phyloP scores from a whole-genome alignment of 2,329 filamentous ascomycete genomes.

The Penicillium sp. region DNA sequence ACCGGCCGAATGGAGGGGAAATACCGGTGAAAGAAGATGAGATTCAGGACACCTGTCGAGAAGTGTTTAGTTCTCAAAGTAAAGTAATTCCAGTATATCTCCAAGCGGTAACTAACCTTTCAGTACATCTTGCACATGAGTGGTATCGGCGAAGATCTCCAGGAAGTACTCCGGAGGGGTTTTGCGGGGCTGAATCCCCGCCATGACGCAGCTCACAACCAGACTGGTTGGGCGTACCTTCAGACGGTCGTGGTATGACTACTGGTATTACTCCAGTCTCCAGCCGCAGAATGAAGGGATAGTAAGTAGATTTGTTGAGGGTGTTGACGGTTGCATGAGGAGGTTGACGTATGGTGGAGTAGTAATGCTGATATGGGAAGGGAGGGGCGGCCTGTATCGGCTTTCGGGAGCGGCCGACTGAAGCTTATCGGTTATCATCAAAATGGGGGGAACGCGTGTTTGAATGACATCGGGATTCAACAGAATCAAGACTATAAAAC shows the following conservation, averaged over 20 bases:
- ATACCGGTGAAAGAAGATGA: slow-evolving; percentile 98
- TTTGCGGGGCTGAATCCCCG: slow-evolving; percentile 59
- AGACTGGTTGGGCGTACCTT: slow-evolving; percentile 1
- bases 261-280: neutral
- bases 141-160: slow-evolving; percentile 87
- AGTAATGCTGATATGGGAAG: slow-evolving; percentile 10
- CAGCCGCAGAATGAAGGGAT: neutral
- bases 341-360: slow-evolving; percentile 11
- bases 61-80: neutral
- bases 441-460: slow-evolving; percentile 2
- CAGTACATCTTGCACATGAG: slow-evolving; percentile 84
- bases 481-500: neutral
- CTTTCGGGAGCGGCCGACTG: slow-evolving; percentile 17
- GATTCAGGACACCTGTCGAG: slow-evolving; percentile 75
- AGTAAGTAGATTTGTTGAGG: neutral
- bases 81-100: too few species aligned
- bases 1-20: slow-evolving; percentile 80
- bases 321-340: neutral
- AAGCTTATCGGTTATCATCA: slow-evolving; percentile 26
- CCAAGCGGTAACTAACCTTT: slow-evolving; percentile 60
- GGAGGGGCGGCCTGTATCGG: slow-evolving; percentile 25
- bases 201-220: slow-evolving; percentile 19
- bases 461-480: neutral
- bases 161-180: slow-evolving; percentile 83
- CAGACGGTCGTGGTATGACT: neutral